Conservation (phyloP, 805 yeast species). For the Candida insectorum region DNA sequence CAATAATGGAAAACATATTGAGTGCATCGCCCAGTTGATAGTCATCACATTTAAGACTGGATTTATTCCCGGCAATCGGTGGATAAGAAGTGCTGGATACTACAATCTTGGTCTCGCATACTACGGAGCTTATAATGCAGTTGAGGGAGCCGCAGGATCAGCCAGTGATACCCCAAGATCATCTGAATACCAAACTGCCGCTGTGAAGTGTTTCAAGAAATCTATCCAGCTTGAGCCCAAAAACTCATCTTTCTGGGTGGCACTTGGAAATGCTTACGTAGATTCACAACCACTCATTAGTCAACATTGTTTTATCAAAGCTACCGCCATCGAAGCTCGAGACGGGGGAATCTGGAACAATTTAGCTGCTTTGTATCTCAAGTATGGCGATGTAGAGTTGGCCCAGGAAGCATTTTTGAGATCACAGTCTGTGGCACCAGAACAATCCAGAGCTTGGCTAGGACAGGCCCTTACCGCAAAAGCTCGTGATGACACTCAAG, state of each 20-base stretch:
- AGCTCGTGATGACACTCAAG: conserved; percentile 44
- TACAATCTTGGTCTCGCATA: conserved; percentile 74
- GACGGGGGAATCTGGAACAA: conserved; percentile 76
- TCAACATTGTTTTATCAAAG: conserved; percentile 91
- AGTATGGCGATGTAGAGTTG: conserved; percentile 62
- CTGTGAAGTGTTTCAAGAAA: conserved; percentile 57
- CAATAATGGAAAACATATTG: conserved; percentile 13
- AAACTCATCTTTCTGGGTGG: conserved; percentile 75
- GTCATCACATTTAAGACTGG: conserved; percentile 46
- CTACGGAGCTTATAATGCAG: conserved; percentile 37
- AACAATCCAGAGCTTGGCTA: conserved; percentile 71
- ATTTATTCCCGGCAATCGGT: too few species aligned
- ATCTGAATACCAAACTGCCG: conserved; percentile 37
- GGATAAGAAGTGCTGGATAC: conserved; percentile 50
- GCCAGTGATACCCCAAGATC: conserved; percentile 1
- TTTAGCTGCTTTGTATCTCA: conserved; percentile 72
- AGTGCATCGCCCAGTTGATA: conserved; percentile 38
- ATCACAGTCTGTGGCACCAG: conserved; percentile 82
- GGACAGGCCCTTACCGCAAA: conserved; percentile 72
- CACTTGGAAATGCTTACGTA: conserved; percentile 74
- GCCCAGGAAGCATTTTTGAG: conserved; percentile 71
- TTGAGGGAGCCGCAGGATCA: too few species aligned
- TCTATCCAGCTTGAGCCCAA: conserved; percentile 71
- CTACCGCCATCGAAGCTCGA: conserved; percentile 64
- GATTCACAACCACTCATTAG: conserved; percentile 65